These are phyloP conservation scores for Phialophora expanda DNA, from an alignment of 2,329 filamentous ascomycete genomes.

Conservation along the genomic window DNA sequence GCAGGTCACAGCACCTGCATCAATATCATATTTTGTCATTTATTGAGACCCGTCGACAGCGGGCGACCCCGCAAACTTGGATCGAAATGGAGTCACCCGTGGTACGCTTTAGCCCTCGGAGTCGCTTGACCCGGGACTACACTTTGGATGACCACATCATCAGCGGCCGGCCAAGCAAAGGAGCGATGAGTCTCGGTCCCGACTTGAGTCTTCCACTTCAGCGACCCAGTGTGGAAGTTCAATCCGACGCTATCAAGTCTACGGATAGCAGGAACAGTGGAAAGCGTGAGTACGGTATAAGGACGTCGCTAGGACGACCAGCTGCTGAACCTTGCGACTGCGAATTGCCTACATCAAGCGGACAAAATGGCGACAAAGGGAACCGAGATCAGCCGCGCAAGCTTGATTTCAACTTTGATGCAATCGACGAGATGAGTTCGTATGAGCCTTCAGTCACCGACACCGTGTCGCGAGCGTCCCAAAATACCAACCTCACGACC, in stretches of 20 bases:
- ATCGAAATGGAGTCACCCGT: slow-evolving; percentile 19
- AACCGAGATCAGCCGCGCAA: slow-evolving; percentile 28
- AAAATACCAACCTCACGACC: slow-evolving; percentile 21
- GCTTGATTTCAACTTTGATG: slow-evolving; percentile 29
- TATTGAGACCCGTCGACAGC: neutral
- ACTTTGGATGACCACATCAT: slow-evolving; percentile 10
- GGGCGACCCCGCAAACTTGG: neutral
- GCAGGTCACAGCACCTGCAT: neutral
- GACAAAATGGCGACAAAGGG: neutral
- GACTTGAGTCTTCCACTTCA: slow-evolving; percentile 1
- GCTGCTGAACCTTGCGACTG: neutral
- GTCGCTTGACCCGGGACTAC: slow-evolving; percentile 23
- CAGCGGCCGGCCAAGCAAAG: neutral
- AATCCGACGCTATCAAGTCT: neutral
- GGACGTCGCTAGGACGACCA: neutral
- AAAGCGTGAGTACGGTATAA: neutral
- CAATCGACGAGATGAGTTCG: slow-evolving; percentile 24
- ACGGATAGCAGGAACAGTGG: neutral
- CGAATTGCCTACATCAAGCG: neutral
- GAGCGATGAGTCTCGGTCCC: slow-evolving; percentile 2
- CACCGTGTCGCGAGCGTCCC: slow-evolving; percentile 24
- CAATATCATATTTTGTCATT: neutral
- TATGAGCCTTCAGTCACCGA: slow-evolving; percentile 26
- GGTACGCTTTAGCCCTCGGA: slow-evolving; percentile 6
- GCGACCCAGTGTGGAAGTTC: neutral